Evolutionary conservation across 257 asterid species (phyloP), one percentile per base, ranked within the genome.

Genomic region (Capsicum pubescens): DNA sequence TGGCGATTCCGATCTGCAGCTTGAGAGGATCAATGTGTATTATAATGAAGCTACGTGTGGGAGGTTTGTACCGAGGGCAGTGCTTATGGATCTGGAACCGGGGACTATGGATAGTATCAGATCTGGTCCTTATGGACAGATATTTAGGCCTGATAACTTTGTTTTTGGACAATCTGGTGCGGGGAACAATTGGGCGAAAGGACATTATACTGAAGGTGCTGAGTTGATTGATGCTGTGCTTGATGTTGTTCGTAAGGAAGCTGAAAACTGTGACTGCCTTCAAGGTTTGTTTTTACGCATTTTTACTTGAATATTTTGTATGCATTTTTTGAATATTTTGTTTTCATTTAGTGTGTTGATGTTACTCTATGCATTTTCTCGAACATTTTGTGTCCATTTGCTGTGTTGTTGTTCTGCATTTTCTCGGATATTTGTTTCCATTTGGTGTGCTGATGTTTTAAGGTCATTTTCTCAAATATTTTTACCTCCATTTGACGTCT

Each of bases 141-240:
- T 77, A 8, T 77, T 77, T 42, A n/a, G 64, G 17, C 81, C 81
- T 26, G 81, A 77, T 77, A 77, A 77, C 63, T 77, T 77, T 1
- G 81, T 77, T 7, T 77, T 77, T 77, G 81, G 81, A 7, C 81
- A 77, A 32, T 77, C 81, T 77, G 81, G 81, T 77, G 81, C 81
- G 54, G 81, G 81, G 3, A 77, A 77, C 8, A 77, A 77, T 77
- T 77, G 81, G 81, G 81, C 81, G 14, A 77, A 77, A 11, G 81
- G 81, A 2, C 81, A 76, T 54, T 77, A 77, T 12, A 77, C 81
- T 3, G 64, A 77, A 77, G 81, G 81, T 3, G 81, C 81, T 54
- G 64, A 77, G 32, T 77, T 77, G 61, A 77, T 77, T 8, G 64
- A 77, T 77, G 21, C 64, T 6, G 81, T 77, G 32, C 81, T 77